Evolutionary conservation across 352 stramenopile genomes (phyloP), one percentile per base, ranked within the genome.

Genomic region (Pythium brachiatum): DNA sequence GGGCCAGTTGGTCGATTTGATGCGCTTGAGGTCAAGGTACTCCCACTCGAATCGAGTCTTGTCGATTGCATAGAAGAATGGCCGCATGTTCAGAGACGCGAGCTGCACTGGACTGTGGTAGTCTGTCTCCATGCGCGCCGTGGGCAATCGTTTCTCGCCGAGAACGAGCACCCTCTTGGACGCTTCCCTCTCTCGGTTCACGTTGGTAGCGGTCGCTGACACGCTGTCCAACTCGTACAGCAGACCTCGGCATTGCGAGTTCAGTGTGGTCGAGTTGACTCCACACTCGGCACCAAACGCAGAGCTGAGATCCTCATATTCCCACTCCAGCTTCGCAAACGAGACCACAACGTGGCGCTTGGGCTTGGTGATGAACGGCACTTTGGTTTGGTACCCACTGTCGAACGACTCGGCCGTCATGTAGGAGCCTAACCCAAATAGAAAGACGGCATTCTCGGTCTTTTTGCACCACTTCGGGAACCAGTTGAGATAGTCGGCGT

Each of bases 361-460:
- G 5, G 60, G 41, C 26, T 61, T 50, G 71, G 60, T 23, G 21
- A 83, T 70, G 12, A 70, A 66, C 29, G 62, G 44, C 31, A 34
- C 31, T 0, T 61, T 56, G 5, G 26, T 60, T 3, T 53, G 46
- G 25, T 60, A 68, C 1, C 59, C 48, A 12, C 41, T 48, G 29
- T 60, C 36, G 26, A 36, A 11, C 20, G 39, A 60, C 31, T 79
- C 71, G 23, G 70, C 75, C 4, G 61, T 36, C 46, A 83, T 74
- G 59, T 78, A 74, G 27, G 75, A 81, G 11, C 71, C 71, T 31
- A 79, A 66, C 23, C 71, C 71, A 38, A 78, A 79, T 7, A 82
- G 12, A n/a, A 83, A 76, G 8, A 66, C 64, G 18, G 67, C 34
- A 48, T 81, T 68, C 0, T 47, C 27, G 4, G 66, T 12, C n/a